These are phyloP conservation scores for Plasmopara halstedii DNA, from an alignment of 352 stramenopile species.

Conservation along the genomic window DNA sequence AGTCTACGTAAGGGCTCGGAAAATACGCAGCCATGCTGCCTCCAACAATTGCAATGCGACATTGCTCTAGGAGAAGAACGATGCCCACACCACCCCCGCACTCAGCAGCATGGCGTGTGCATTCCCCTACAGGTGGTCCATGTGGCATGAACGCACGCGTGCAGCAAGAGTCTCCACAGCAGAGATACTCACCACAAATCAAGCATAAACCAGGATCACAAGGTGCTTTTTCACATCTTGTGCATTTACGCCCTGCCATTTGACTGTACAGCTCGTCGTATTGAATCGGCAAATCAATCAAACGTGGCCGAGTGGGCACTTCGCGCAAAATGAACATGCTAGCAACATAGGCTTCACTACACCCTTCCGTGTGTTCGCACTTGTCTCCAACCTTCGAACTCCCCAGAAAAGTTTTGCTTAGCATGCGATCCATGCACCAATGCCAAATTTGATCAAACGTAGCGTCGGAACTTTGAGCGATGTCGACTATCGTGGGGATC, in stretches of 20 bases:
- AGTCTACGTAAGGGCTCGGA: conserved; percentile 77
- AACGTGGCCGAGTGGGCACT: conserved; percentile 34
- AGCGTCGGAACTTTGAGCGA: conserved; percentile 39
- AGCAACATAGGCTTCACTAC: conserved; percentile 77
- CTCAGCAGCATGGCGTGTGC: conserved; percentile 75
- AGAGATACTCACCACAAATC: conserved; percentile 79
- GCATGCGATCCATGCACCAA: conserved; percentile 80
- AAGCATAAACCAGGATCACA: conserved; percentile 73
- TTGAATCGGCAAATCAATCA: conserved; percentile 77
- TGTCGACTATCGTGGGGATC: conserved; percentile 44
- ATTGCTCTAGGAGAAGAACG: conserved; percentile 79
- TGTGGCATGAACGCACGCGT: conserved; percentile 69
- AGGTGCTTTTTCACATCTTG: conserved; percentile 54
- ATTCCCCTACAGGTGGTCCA: conserved; percentile 73
- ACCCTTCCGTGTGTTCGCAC: conserved; percentile 81
- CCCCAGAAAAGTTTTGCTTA: conserved; percentile 67
- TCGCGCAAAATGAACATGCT: conserved; percentile 87
- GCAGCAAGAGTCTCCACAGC: conserved; percentile 80
- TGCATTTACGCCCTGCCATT: conserved; percentile 60
- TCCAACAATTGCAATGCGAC: conserved; percentile 71
- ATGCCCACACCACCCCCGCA: conserved; percentile 81
- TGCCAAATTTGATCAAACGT: conserved; percentile 77
- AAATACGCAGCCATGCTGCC: conserved; percentile 85
- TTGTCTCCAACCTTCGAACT: conserved; percentile 65
- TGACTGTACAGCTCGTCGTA: conserved; percentile 83